Conservation (phyloP, 1,284 basidiomycete genomes). For the Malassezia yamatoensis region DNA sequence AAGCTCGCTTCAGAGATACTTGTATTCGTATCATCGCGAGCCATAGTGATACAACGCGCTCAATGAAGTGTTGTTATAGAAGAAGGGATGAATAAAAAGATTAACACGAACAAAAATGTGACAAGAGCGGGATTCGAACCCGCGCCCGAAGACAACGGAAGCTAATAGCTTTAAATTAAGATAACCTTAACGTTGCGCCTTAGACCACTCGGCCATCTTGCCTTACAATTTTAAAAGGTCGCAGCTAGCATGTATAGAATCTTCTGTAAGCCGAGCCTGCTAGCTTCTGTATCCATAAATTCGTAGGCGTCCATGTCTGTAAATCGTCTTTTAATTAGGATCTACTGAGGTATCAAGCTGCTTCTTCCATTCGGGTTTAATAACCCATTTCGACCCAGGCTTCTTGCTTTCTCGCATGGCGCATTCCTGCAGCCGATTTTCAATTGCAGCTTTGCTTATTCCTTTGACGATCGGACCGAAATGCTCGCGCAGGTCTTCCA, state of each 20-base stretch:
- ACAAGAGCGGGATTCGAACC: constrained; percentile 47
- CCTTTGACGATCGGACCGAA: constrained; percentile 24
- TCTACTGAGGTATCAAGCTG: not conserved
- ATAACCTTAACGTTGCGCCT: constrained; percentile 29
- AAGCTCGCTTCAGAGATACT: constrained; percentile 12
- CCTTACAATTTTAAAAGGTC: constrained; percentile 2
- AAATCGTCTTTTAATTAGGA: not conserved
- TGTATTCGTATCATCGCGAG: not conserved
- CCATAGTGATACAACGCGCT: not conserved
- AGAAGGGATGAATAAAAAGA: too few relatives aligned
- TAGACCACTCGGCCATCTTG: constrained; percentile 43
- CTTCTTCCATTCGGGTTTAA: constrained; percentile 24
- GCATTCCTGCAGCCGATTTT: constrained; percentile 23
- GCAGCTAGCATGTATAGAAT: too few relatives aligned
- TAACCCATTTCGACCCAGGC: constrained; percentile 23
- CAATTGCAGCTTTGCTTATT: constrained; percentile 34
- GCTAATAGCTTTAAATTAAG: constrained; percentile 20
- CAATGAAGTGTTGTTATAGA: too few relatives aligned
- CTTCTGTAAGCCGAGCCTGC: too few relatives aligned
- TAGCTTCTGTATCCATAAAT: too few relatives aligned
- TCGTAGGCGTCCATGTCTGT: not conserved
- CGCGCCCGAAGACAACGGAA: constrained; percentile 41
- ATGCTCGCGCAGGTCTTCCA: constrained; percentile 33
- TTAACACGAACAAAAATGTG: constrained; percentile 14
- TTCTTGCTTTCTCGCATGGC: constrained; percentile 30